Evolutionary conservation across 2,329 filamentous ascomycete species (phyloP), one percentile per base, ranked within the genome.

Genomic region (Alternaria sp.): DNA sequence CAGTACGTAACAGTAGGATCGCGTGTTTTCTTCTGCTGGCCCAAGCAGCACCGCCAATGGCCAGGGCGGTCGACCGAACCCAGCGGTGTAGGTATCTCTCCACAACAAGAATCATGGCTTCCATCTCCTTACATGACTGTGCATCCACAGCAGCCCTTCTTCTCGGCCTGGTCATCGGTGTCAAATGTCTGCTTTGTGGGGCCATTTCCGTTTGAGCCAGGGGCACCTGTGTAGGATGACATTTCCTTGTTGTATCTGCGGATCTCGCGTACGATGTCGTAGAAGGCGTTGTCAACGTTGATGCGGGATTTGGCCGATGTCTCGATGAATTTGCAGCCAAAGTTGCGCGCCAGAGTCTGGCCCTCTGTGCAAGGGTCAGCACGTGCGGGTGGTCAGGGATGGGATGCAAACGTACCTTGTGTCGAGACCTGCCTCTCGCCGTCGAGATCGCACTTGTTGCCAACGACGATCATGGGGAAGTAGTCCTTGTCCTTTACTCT

Each of bases 401-500:
- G 56, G 45, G 44, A 51, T 53, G 64, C 63, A 55, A 67, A 83
- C 89, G 69, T 87, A 97, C 95, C 95, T 89, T 96, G 90, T 84
- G 91, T 90, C 69, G 93, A 92, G 64, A 99, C 96, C 76, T 95
- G 92, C 78, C 96, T 89, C 84, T 99, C 95, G 74, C 87, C 86
- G 78, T 97, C 95, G 81, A 99, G 85, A 93, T 99, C 96, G 84
- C 95, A 97, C 87, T 99, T 99, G 89, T 99, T 99, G 75, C 94
- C 96, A 45, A 98, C 96, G 49, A 99, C 92, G 62, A 98, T 97
- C 86, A 99, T 98, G 74, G 96, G 96, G 86, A 99, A 99, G 82
- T 97, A 97, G 84, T 99, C 96, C 89, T 97, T 98, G 86, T 98
- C 96, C 88, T 99, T 99, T 76, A 99, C 96, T 74, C 96, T 87